Percentiles rank a stretch among this genome's conserved stretches.
These are phyloP conservation scores for Talaromyces amestolkiae DNA, from an alignment of 2,329 filamentous ascomycete genomes.

Conservation along the genomic window DNA sequence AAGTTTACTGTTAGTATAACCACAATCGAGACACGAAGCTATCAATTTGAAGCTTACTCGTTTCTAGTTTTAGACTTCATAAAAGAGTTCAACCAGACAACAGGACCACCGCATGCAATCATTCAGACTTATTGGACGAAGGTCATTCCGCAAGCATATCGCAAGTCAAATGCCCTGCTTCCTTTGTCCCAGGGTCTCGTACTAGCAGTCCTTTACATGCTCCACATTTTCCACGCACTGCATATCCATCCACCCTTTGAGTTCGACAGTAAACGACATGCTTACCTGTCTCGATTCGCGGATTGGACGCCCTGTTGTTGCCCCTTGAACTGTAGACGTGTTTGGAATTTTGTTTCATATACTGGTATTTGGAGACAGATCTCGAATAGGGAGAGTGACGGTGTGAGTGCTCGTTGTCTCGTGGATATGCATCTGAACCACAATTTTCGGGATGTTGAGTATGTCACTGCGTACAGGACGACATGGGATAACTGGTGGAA, in stretches of 20 bases:
- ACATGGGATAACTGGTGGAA: slow-evolving; percentile 9
- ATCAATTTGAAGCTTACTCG: not conserved
- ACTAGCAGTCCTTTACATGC: slow-evolving; percentile 9
- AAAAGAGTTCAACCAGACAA: not conserved
- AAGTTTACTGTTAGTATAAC: slow-evolving; percentile 8
- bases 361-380: slow-evolving; percentile 10
- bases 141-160: not conserved
- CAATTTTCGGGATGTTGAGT: slow-evolving; percentile 1
- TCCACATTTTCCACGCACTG: slow-evolving; percentile 7
- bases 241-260: not conserved
- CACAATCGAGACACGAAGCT: not conserved
- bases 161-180: not conserved
- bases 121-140: slow-evolving; percentile 3
- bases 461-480: not conserved
- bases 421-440: slow-evolving; percentile 14
- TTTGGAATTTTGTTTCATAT: slow-evolving; percentile 10
- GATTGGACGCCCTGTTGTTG: slow-evolving; percentile 10
- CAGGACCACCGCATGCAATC: not conserved
- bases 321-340: not conserved
- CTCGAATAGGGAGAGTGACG: not conserved
- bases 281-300: slow-evolving; percentile 3
- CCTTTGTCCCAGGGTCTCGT: slow-evolving; percentile 4
- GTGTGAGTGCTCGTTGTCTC: not conserved
- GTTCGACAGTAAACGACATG: not conserved
- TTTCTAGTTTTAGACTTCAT: not conserved